Percentiles rank a stretch among this genome's conserved stretches.
Evolutionary conservation across 1,139 yeast species (phyloP).

Genomic region (Tardiomyces depauwii): DNA sequence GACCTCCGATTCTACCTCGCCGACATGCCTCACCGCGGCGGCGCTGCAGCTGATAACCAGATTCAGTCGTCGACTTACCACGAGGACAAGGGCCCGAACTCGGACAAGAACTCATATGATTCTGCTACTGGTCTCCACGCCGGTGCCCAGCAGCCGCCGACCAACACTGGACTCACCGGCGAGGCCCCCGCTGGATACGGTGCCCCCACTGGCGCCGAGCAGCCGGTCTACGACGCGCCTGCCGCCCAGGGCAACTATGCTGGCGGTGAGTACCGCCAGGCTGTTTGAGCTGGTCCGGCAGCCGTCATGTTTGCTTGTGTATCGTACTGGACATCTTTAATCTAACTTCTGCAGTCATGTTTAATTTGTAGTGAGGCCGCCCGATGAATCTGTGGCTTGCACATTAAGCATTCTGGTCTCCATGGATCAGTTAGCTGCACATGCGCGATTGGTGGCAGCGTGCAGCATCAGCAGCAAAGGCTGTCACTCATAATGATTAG

Average conservation of each 20-base stretch:
- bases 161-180: no score
- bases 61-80: background rate
- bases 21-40: constrained; percentile 28
- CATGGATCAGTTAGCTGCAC: no score
- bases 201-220: background rate
- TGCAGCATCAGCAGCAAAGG: no score
- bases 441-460: no score
- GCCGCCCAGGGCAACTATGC: background rate
- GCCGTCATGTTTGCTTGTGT: background rate
- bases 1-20: constrained; percentile 76
- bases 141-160: background rate
- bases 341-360: no score
- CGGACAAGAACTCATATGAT: background rate
- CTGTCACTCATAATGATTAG: no score
- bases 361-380: no score
- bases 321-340: background rate
- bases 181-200: background rate
- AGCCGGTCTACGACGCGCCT: background rate
- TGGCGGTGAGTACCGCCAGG: background rate
- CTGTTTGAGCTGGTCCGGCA: background rate
- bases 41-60: background rate
- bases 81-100: background rate
- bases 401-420: no score
- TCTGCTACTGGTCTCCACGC: background rate
- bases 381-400: no score